Base-by-base conservation (phyloP, 257 asterid genomes). In the Handroanthus guayacan region DNA sequence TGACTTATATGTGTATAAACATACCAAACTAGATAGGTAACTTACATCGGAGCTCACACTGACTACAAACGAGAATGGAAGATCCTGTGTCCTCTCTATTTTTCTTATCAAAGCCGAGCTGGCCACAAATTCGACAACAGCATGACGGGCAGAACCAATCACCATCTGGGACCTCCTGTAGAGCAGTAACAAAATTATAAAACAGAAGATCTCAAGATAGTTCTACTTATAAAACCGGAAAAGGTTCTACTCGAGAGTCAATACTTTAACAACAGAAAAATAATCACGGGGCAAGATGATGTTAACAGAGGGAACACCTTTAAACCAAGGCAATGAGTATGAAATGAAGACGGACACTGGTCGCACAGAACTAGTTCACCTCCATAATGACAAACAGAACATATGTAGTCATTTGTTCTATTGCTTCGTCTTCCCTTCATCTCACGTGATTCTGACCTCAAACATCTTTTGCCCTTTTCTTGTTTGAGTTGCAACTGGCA, bases 61-160 rank as follows among this genome's bases (percentile, higher is more conserved):
- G 99, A 60, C 76, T 60, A 78, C 99, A 93, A 48, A 55, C 76
- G 61, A 82, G 83, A 66, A 71, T 66, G 34, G 81, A 76, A 61
- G 82, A 67, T 54, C 77, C 86, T 9, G 73, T 67, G 64, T 47
- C 70, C 71, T 63, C 79, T 62, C 76, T 80, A 61, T 67, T 80
- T 60, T 34, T 75, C 57, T 56, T 58, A 75, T 43, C 83, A 34
- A 81, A 72, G 60, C 80, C 72, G 43, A 82, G 74, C 69, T 72
- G 74, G 72, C 82, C 86, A 87, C 99, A 95, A 78, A 88, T 85
- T 80, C 85, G 80, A 78, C 99, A 95, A 84, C 97, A 87, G 88
- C 98, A 95, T 9, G 96, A 87, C 7, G 93, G 97, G 85, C 99
- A 95, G 87, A 93, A 95, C 99, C 99, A 95, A 74, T 90, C 92